Conservation (phyloP, 169 alveolate genomes). For the Cryptosporidium tyzzeri region DNA sequence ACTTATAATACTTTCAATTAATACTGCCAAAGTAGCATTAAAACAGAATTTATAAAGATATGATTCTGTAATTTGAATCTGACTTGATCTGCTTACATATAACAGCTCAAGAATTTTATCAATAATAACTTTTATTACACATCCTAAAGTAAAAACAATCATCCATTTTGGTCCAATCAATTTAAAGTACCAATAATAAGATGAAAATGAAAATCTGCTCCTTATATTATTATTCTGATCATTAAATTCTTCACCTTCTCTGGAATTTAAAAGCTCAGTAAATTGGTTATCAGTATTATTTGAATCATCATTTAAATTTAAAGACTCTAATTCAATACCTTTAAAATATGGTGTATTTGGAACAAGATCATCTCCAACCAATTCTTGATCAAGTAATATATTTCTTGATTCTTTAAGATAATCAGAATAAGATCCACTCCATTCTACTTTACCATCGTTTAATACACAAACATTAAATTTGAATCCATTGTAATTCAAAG, state of each 20-base stretch:
- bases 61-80: neutral
- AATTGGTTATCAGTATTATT: slow-evolving; percentile 59
- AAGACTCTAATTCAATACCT: neutral
- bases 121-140: slow-evolving; percentile 36
- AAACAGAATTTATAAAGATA: slow-evolving; percentile 11
- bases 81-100: slow-evolving; percentile 26
- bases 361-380: neutral
- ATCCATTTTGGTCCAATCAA: slow-evolving; percentile 50
- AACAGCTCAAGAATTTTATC: slow-evolving; percentile 52
- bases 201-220: slow-evolving; percentile 11
- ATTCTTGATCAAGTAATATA: neutral
- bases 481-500: neutral
- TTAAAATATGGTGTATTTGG: slow-evolving; percentile 6
- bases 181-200: slow-evolving; percentile 60
- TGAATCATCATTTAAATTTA: slow-evolving; percentile 28
- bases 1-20: slow-evolving; percentile 49
- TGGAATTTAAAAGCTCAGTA: slow-evolving; percentile 4
- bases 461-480: slow-evolving; percentile 43
- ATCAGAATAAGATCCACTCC: slow-evolving; percentile 64
- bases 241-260: neutral
- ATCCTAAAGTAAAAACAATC: slow-evolving; percentile 36
- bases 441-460: slow-evolving; percentile 44
- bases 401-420: slow-evolving; percentile 24
- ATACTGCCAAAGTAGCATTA: slow-evolving; percentile 35
- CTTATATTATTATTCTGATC: neutral